These are phyloP conservation scores for Straminergon stramineum DNA, from an alignment of 225 moss, liverwort and hornwort genomes.

Conservation along the genomic window DNA sequence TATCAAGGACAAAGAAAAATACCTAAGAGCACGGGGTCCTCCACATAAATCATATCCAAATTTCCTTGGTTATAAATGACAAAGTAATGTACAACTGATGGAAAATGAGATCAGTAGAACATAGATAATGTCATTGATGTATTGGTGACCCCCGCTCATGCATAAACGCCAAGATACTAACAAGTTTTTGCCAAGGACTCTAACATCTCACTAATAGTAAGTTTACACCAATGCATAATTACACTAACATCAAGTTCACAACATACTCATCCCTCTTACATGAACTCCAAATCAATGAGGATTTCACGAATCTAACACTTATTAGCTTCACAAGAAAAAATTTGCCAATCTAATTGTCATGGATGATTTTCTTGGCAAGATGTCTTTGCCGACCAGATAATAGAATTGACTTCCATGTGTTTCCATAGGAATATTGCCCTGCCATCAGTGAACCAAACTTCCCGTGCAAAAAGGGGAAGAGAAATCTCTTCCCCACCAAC, in stretches of 20 bases:
- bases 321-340: background rate
- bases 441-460: no score
- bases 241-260: background rate
- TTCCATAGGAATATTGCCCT: background rate
- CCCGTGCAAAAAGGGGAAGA: constrained; percentile 45
- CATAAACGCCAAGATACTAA: no score
- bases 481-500: constrained; percentile 68
- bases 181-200: background rate
- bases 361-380: background rate
- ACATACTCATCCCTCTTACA: background rate
- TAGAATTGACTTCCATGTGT: background rate
- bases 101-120: background rate
- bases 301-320: background rate
- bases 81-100: background rate
- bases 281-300: background rate
- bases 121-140: background rate
- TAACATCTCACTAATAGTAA: background rate
- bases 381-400: background rate
- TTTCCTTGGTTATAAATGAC: background rate
- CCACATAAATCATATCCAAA: background rate
- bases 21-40: background rate
- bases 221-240: background rate
- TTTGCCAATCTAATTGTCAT: background rate
- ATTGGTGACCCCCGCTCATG: no score
- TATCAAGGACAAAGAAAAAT: background rate